phyloP scores from a whole-genome alignment of 495 filamentous ascomycete species.

The Xeromyces bisporus region DNA sequence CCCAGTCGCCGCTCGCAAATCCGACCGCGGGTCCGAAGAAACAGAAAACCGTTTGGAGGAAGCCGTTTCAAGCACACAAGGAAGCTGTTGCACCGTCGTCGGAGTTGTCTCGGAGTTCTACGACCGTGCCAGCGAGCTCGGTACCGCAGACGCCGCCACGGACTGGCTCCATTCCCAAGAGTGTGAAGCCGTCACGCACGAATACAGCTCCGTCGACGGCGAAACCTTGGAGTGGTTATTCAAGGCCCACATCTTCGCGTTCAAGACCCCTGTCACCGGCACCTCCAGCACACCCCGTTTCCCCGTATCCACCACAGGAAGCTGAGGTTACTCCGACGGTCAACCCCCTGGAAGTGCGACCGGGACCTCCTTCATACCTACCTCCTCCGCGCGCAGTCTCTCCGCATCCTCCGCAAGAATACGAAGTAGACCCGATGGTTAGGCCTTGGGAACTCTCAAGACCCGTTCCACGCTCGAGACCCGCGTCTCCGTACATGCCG shows the following conservation, averaged over 20 bases:
- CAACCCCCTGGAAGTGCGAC: too few species aligned
- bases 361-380: too few species aligned
- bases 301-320: background rate
- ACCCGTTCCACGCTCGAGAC: too few species aligned
- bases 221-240: slow-evolving; percentile 9
- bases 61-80: slow-evolving; percentile 39
- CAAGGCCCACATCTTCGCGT: slow-evolving; percentile 1
- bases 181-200: slow-evolving; percentile 23
- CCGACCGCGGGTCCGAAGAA: slow-evolving; percentile 33
- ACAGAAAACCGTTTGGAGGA: slow-evolving; percentile 31
- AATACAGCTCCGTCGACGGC: slow-evolving; percentile 19
- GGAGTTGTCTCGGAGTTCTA: slow-evolving; percentile 15
- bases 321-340: background rate
- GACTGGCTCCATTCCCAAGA: slow-evolving; percentile 19
- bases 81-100: slow-evolving; percentile 31
- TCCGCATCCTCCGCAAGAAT: too few species aligned
- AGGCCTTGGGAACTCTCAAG: too few species aligned
- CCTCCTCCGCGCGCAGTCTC: too few species aligned
- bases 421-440: too few species aligned
- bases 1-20: slow-evolving; percentile 25
- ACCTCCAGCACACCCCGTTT: slow-evolving; percentile 13
- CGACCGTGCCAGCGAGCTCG: slow-evolving; percentile 20
- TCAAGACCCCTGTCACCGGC: slow-evolving; percentile 7
- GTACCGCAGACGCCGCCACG: slow-evolving; percentile 33
- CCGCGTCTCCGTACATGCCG: slow-evolving; percentile 1